Conservation (phyloP, 2,329 filamentous ascomycete species). For the Colletotrichum agaves region DNA sequence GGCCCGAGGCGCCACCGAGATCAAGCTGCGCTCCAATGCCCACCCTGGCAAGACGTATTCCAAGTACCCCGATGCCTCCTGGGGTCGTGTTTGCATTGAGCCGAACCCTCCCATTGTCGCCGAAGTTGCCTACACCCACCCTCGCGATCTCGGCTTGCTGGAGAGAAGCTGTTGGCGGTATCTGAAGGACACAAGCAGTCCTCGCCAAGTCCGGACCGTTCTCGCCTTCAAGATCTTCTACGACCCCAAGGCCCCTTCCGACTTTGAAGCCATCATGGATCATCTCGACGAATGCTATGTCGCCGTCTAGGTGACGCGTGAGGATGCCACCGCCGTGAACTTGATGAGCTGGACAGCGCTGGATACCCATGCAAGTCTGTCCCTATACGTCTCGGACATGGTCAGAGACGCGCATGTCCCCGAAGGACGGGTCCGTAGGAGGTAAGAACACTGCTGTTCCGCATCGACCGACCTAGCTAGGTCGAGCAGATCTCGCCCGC, state of each 20-base stretch:
- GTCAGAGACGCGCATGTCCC: not conserved
- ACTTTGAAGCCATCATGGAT: no score
- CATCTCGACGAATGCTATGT: not conserved
- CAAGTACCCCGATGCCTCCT: not conserved
- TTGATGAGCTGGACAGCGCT: not conserved
- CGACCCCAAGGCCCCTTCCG: no score
- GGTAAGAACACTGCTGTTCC: not conserved
- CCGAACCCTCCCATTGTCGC: not conserved
- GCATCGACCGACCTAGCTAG: not conserved
- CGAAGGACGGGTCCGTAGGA: not conserved
- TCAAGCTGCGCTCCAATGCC: not conserved
- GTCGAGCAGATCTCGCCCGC: no score
- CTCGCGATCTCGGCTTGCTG: not conserved
- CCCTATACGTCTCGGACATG: not conserved
- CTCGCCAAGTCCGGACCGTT: not conserved
- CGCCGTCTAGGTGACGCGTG: not conserved
- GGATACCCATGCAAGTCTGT: not conserved
- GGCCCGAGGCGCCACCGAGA: not conserved
- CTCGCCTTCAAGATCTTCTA: not conserved
- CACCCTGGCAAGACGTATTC: not conserved
- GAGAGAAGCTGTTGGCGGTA: not conserved
- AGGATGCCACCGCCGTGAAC: not conserved
- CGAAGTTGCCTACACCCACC: not conserved
- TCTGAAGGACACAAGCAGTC: not conserved
- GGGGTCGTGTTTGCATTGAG: not conserved